Evolutionary conservation across 2,329 filamentous ascomycete genomes (phyloP), one percentile per base, ranked within the genome.

Genomic region (Falciphora oryzae): DNA sequence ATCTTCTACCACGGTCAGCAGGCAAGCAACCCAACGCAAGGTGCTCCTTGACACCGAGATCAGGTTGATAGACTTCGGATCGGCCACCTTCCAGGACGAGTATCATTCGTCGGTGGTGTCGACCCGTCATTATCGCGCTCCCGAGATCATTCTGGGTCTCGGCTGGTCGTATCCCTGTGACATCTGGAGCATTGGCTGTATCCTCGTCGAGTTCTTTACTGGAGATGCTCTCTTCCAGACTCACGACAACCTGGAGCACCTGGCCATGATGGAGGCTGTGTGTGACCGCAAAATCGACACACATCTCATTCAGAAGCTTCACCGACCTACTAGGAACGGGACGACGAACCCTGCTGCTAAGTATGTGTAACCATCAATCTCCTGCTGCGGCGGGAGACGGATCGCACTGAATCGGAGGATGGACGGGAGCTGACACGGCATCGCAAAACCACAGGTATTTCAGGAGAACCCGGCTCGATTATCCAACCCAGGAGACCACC

Each of bases 211-310:
- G 68, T 89, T 90, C 73, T 90, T 86, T 67, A 90, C 88, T 0
- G 88, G 88, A 6, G 88, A 90, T 70, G 88, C 88, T 25, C 76
- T 90, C 2, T 90, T 90, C 73, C 88, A 90, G 72, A 90, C 88
- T 1, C 88, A 90, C 69, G 88, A 90, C 69, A 90, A 90, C 66
- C 79, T 90, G 29, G 88, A 90, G 73, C 88, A 90, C 71, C 76
- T 90, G 63, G 88, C 88, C n/a, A 90, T 90, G 88, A 90, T 90
- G 87, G 87, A 89, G 71, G 85, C 84, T 44, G 87, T 90, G 10
- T 85, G 86, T 64, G 85, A 85, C 62, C 75, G 76, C 28, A 79
- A 82, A 62, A 84, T 90, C 63, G 87, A 89, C 67, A 75, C 76
- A 0, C 78, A 83, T 66, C 80, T 90, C 7, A 83, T 90, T 22